phyloP scores from a whole-genome alignment of 768 basidiomycete species.

The Daedalea quercina region DNA sequence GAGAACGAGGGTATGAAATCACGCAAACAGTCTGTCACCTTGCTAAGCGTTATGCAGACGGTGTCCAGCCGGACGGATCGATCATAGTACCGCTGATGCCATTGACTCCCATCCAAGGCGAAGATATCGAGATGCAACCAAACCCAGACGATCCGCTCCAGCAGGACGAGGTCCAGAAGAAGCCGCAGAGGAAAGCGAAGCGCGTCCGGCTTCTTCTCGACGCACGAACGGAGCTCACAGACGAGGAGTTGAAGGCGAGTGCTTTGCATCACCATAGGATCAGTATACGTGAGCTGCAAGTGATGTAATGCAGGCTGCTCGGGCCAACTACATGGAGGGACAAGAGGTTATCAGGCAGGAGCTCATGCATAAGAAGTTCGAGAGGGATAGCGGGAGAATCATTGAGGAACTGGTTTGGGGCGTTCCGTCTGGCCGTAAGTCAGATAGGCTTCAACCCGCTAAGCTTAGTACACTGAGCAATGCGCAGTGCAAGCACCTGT shows the following conservation, averaged over 20 bases:
- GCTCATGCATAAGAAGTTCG: slow-evolving; percentile 42
- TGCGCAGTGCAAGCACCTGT: slow-evolving; percentile 54
- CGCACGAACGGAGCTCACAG: slow-evolving; percentile 70
- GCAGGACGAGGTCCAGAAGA: neutral
- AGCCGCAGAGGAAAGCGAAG: slow-evolving; percentile 36
- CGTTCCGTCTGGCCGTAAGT: slow-evolving; percentile 57
- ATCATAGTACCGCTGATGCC: slow-evolving; percentile 19
- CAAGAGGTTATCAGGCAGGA: slow-evolving; percentile 51
- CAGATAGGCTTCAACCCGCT: neutral
- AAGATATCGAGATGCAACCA: neutral
- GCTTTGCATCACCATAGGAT: neutral
- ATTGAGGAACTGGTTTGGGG: slow-evolving; percentile 64
- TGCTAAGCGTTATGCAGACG: neutral
- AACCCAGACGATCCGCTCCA: neutral
- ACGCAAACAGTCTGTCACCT: neutral
- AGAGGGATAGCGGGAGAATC: slow-evolving; percentile 46
- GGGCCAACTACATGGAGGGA: slow-evolving; percentile 58
- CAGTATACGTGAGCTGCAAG: neutral
- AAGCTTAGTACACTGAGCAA: neutral
- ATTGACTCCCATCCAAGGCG: slow-evolving; percentile 9
- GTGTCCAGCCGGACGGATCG: slow-evolving; percentile 10
- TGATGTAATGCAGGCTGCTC: slow-evolving; percentile 38
- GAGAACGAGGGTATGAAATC: neutral
- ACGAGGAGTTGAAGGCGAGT: slow-evolving; percentile 70
- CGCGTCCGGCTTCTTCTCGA: slow-evolving; percentile 55